Base-by-base conservation (phyloP, 2,329 filamentous ascomycete species). In the Cladophialophora chaetospira region DNA sequence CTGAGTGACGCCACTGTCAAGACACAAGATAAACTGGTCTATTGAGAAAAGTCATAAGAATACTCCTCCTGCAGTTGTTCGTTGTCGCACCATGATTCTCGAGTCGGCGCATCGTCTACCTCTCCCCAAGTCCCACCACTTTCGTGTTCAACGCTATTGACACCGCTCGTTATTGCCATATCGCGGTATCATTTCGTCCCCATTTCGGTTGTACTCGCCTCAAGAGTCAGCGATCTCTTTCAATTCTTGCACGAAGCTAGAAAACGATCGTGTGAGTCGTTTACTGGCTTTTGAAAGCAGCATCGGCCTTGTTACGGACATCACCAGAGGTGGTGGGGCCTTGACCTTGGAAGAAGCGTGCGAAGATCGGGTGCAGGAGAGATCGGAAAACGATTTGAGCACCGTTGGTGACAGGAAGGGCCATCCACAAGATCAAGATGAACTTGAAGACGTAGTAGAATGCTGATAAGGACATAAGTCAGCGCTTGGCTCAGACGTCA, bases 401-500 rank as follows among this genome's bases (percentile, higher is more conserved):
- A 73, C 94, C 94, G 73, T 94, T 97, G 81, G 95, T 97, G 76
- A 89, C 84, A 75, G 94, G 94, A 70, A 99, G 91, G 68, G 93
- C 87, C 79, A 99, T 91, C 94, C 94, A 99, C 74, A 99, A 87
- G 69, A 97, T 83, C 75, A 97, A 88, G 72, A 95, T 81, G 73
- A 99, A 97, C 85, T 99, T 99, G 88, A 99, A 97, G 73, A 92
- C 93, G 79, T 90, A 99, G 88, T 99, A 99, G 82, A 99, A 99
- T 72, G 94, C 77, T 79, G 55, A 60, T 53, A 48, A 21, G 46
- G 15, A 11, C 94, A 99, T 74, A 97, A 69, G 97, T 83, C 75
- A 97, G 88, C 72, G 94, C 80, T 73, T 97, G 97, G 84, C 97
- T 99, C 88, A 97, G 97, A 91, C 93, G 79, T 90, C 99, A 88